These are phyloP conservation scores for Carallia brachiata DNA, from an alignment of 345 rosid species.

Conservation along the genomic window DNA sequence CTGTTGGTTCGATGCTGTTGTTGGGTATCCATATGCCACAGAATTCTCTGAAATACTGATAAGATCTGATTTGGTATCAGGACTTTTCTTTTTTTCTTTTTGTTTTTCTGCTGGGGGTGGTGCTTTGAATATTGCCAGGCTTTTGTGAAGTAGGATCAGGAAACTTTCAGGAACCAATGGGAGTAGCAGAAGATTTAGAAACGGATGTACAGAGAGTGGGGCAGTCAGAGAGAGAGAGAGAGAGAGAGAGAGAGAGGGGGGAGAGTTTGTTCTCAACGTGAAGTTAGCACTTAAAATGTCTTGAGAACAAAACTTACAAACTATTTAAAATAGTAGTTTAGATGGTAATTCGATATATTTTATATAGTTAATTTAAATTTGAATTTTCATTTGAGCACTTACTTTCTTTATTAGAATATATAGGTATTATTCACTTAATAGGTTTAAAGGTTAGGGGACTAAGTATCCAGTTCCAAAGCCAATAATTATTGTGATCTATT, in stretches of 20 bases:
- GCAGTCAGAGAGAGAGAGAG: constrained; percentile 7
- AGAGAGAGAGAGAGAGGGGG: constrained; percentile 16
- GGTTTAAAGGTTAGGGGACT: no score
- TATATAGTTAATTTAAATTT: no score
- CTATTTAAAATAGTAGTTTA: neutral
- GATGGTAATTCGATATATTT: no score
- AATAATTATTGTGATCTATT: no score
- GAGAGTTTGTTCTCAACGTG: constrained; percentile 4
- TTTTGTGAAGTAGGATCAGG: neutral
- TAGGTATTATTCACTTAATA: no score
- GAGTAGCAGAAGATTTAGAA: neutral
- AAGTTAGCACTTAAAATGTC: constrained; percentile 24
- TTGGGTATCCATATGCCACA: constrained; percentile 47
- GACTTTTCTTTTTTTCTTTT: constrained; percentile 11
- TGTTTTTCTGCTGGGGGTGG: neutral
- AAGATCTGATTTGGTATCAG: constrained; percentile 24
- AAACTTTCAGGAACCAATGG: constrained; percentile 16
- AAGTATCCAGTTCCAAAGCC: no score
- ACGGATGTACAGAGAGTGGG: neutral
- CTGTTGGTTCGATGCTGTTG: constrained; percentile 30
- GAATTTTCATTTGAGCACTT: no score
- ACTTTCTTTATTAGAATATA: no score
- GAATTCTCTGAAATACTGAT: constrained; percentile 11
- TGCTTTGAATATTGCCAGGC: constrained; percentile 15
- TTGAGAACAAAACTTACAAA: constrained; percentile 9